A percentile compares a stretch with the other conserved stretches of the same genome.
Conservation (phyloP, 2,329 filamentous ascomycete species). For the Ophidiomyces ophidiicola region DNA sequence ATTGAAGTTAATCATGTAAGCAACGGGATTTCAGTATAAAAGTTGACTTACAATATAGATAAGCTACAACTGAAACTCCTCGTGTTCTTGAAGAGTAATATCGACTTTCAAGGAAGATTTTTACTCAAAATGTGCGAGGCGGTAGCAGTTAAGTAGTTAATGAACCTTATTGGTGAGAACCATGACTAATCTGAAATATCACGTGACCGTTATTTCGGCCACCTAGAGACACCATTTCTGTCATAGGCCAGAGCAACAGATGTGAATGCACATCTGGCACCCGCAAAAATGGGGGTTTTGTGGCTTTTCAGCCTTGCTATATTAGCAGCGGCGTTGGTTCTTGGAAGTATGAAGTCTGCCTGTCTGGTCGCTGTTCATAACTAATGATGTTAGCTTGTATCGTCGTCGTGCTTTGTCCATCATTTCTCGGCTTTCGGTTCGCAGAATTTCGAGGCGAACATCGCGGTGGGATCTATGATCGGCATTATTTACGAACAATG, state of each 20-base stretch:
- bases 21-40: no score
- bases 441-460: conserved; percentile 35
- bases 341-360: conserved; percentile 7
- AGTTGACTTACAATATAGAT: no score
- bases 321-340: conserved; percentile 2
- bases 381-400: conserved; percentile 34
- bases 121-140: no score
- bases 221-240: no score
- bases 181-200: no score
- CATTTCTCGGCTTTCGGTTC: conserved; percentile 39
- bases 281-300: conserved; percentile 5
- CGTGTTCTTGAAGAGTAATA: no score
- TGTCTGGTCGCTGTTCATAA: conserved; percentile 12
- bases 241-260: not conserved
- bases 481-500: conserved; percentile 45
- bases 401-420: conserved; percentile 43
- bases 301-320: conserved; percentile 8
- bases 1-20: conserved; percentile 52
- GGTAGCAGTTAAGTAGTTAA: no score
- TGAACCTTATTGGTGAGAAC: no score
- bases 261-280: not conserved
- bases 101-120: no score
- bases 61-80: no score
- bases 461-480: conserved; percentile 39
- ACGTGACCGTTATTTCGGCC: no score